A percentile compares a stretch with the other conserved stretches of the same genome.
Conservation (phyloP, 768 basidiomycete genomes). For the Boletus subparvulus region DNA sequence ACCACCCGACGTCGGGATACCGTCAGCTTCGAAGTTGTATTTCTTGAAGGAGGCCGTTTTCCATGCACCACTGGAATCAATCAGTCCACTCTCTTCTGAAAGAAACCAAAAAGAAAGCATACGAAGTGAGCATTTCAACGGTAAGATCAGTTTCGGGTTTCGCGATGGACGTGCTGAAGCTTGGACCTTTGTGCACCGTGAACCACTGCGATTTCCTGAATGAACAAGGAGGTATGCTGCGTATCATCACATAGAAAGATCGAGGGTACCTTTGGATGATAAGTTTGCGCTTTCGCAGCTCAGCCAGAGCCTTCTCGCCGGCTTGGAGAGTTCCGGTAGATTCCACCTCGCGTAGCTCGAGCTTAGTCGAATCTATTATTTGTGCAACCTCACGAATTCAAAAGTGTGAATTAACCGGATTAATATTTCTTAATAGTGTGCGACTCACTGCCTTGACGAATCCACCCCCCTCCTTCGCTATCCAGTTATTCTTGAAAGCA, state of each 20-base stretch:
- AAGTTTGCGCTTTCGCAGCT: conserved; percentile 90
- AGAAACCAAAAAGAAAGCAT: conserved; percentile 24
- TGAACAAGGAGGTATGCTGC: conserved; percentile 1
- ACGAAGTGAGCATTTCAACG: conserved; percentile 93
- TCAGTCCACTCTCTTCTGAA: conserved; percentile 1
- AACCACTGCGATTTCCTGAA: conserved; percentile 95
- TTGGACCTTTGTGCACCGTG: conserved; percentile 77
- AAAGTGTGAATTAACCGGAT: neutral
- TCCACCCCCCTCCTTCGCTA: conserved; percentile 84
- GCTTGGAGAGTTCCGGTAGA: conserved; percentile 67
- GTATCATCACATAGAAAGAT: neutral
- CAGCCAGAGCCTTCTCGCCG: conserved; percentile 82
- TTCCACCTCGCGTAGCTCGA: conserved; percentile 71
- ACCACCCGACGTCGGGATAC: conserved; percentile 84
- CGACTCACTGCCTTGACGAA: conserved; percentile 79
- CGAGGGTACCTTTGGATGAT: conserved; percentile 68
- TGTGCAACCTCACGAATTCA: conserved; percentile 48
- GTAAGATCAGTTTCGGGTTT: conserved; percentile 98
- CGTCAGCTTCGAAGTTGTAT: conserved; percentile 98
- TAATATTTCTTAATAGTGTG: neutral
- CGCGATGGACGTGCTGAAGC: conserved; percentile 86
- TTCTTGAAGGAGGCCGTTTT: conserved; percentile 93
- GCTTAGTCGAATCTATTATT: conserved; percentile 73
- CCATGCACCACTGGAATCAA: conserved; percentile 76
- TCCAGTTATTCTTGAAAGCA: conserved; percentile 98